Conservation (phyloP, 2,329 filamentous ascomycete species). For the Fusarium sp. region DNA sequence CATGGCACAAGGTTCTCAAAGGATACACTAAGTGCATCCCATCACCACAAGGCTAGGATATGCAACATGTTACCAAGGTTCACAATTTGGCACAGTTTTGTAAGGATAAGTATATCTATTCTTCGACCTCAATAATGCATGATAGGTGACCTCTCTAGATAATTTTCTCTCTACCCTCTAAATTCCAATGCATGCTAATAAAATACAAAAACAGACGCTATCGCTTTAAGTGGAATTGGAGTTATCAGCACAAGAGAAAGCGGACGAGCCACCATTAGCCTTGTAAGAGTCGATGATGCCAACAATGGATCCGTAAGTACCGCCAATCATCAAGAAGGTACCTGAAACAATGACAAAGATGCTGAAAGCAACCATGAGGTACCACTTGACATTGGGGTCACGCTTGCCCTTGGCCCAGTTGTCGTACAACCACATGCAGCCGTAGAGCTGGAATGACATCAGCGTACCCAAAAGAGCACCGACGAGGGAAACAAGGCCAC, state of each 20-base stretch:
- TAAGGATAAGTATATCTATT: constrained; percentile 9
- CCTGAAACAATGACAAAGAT: constrained; percentile 37
- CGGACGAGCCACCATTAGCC: constrained; percentile 52
- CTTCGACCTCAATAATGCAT: background rate
- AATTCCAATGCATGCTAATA: constrained; percentile 1
- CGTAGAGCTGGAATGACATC: constrained; percentile 49
- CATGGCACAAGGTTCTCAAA: no score
- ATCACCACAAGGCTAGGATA: no score
- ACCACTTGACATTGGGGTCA: constrained; percentile 21
- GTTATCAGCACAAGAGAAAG: constrained; percentile 60
- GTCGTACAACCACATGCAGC: constrained; percentile 49
- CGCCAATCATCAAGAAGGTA: constrained; percentile 58
- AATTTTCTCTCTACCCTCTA: constrained; percentile 4
- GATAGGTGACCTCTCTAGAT: constrained; percentile 6
- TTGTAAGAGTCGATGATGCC: constrained; percentile 52
- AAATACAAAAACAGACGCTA: constrained; percentile 7
- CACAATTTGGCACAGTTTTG: background rate
- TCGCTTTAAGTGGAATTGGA: constrained; percentile 48
- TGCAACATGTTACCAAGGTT: background rate
- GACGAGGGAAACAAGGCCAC: constrained; percentile 46
- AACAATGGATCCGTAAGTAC: constrained; percentile 60
- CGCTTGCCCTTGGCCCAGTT: constrained; percentile 43
- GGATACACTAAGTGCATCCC: no score
- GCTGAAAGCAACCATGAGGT: constrained; percentile 34
- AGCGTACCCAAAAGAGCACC: constrained; percentile 49